Conservation (phyloP, 1,284 basidiomycete genomes). For the Rhodotorula mucilaginosa region DNA sequence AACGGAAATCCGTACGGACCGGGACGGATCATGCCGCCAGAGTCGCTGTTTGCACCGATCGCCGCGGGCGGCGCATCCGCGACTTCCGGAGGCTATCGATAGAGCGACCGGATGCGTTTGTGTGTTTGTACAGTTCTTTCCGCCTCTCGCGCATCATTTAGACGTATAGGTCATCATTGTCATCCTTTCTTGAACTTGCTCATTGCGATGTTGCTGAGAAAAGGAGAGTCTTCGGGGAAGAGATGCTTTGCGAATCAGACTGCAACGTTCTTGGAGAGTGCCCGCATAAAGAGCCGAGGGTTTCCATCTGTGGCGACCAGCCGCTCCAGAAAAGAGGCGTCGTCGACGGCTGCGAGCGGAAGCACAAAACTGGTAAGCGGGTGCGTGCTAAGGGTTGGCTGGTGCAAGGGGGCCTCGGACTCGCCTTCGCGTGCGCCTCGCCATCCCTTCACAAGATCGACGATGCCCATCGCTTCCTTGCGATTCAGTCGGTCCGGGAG, state of each 20-base stretch:
- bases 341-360: constrained; percentile 21
- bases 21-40: background rate
- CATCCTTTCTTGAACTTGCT: background rate
- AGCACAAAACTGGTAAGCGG: background rate
- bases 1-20: background rate
- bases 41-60: background rate
- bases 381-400: background rate
- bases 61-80: background rate
- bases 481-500: constrained; percentile 47
- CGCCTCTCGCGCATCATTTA: background rate
- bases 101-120: background rate
- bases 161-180: background rate
- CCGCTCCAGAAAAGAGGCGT: constrained; percentile 31
- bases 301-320: constrained; percentile 32
- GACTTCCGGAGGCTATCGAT: background rate
- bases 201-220: background rate
- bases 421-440: constrained; percentile 46
- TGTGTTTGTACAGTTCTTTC: background rate
- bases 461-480: constrained; percentile 50
- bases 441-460: constrained; percentile 48
- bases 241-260: background rate
- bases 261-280: constrained; percentile 11
- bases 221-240: background rate
- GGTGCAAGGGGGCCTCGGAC: constrained; percentile 17
- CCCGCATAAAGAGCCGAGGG: constrained; percentile 23